phyloP scores from a whole-genome alignment of 1,284 basidiomycete species.

The Ganoderma boninense region DNA sequence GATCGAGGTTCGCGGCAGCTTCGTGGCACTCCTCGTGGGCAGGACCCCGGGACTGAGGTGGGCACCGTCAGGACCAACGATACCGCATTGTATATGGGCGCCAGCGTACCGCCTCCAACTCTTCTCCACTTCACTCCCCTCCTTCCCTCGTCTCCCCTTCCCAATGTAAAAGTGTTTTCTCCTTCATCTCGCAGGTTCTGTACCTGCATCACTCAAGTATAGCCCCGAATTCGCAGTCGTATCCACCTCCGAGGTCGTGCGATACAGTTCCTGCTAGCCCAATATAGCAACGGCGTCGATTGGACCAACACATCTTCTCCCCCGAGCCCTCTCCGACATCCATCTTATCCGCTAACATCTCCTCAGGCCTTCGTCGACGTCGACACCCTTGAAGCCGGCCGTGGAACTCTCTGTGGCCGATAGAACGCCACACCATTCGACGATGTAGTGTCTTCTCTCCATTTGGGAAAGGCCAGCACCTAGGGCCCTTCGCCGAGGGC shows the following conservation, averaged over 20 bases:
- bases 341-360: not conserved
- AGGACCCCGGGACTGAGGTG: not conserved
- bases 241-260: not conserved
- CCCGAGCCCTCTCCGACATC: not conserved
- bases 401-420: not conserved
- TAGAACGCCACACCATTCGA: not conserved
- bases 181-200: not conserved
- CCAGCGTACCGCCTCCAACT: not conserved
- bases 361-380: not conserved
- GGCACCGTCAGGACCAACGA: not conserved
- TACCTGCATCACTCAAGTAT: not conserved
- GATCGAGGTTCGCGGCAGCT: not conserved
- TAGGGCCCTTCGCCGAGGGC: constrained; percentile 13
- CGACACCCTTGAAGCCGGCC: not conserved
- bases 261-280: not conserved
- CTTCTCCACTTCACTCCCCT: not conserved
- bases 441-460: not conserved
- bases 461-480: not conserved
- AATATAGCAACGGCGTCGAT: not conserved
- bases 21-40: not conserved
- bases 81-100: not conserved
- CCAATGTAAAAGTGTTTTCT: not conserved
- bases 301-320: not conserved
- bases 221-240: not conserved
- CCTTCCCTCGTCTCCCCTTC: not conserved